These are phyloP conservation scores for Magnusiomyces fungicola DNA, from an alignment of 1,139 yeast species.

Conservation along the genomic window DNA sequence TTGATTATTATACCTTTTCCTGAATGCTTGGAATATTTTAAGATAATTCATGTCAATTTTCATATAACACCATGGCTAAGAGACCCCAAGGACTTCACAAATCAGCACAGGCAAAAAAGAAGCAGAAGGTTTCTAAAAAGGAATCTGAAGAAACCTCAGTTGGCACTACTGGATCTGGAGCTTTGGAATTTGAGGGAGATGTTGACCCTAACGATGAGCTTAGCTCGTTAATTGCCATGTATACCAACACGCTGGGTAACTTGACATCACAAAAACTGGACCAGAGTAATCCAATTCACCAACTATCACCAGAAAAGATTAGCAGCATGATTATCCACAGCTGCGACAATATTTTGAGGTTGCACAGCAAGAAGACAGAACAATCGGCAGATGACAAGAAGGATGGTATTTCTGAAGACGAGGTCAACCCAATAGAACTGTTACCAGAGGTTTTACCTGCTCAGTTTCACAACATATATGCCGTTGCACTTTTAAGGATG, in stretches of 20 bases:
- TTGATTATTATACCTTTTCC: background rate
- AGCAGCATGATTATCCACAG: slow-evolving; percentile 56
- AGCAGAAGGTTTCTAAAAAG: slow-evolving; percentile 21
- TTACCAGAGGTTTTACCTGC: slow-evolving; percentile 38
- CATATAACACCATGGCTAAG: slow-evolving; percentile 41
- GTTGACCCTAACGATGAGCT: slow-evolving; percentile 73
- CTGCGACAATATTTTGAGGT: slow-evolving; percentile 45
- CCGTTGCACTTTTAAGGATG: slow-evolving; percentile 44
- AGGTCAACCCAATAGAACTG: slow-evolving; percentile 13
- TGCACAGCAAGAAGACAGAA: slow-evolving; percentile 13
- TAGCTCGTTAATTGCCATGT: slow-evolving; percentile 64
- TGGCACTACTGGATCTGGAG: slow-evolving; percentile 38
- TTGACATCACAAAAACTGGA: background rate
- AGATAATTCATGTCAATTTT: background rate
- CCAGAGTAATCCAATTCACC: background rate
- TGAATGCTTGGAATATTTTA: background rate
- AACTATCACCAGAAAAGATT: slow-evolving; percentile 4
- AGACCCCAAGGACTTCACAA: slow-evolving; percentile 81
- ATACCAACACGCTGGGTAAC: slow-evolving; percentile 47
- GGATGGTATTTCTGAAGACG: slow-evolving; percentile 2
- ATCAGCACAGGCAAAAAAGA: slow-evolving; percentile 44
- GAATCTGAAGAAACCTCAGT: slow-evolving; percentile 16
- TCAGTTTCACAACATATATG: slow-evolving; percentile 66
- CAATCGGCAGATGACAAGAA: slow-evolving; percentile 1
- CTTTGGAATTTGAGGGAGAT: slow-evolving; percentile 63